These are phyloP conservation scores for Triticum monococcum DNA, from an alignment of 176 grass and related monocot genomes.

Conservation along the genomic window DNA sequence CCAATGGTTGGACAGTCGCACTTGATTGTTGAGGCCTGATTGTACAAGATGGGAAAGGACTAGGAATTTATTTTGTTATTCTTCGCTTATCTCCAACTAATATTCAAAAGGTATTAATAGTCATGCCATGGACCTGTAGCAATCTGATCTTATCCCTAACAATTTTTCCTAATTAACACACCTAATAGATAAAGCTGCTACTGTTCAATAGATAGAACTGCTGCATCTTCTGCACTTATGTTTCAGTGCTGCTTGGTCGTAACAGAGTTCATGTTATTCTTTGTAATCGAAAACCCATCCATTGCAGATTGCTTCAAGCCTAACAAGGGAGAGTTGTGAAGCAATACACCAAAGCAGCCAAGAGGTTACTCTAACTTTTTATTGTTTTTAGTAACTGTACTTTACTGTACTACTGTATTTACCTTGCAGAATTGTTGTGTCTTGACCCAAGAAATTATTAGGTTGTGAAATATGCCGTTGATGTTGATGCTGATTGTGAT, in stretches of 20 bases:
- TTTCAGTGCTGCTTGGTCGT: background rate
- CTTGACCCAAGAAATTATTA: constrained; percentile 37
- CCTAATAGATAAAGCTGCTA: background rate
- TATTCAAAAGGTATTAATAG: background rate
- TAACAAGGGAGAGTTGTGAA: constrained; percentile 71
- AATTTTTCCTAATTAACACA: background rate
- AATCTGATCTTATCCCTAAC: background rate
- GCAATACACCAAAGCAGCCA: constrained; percentile 67
- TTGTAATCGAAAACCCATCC: constrained; percentile 78
- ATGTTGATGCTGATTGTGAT: constrained; percentile 64
- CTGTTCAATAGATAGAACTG: background rate
- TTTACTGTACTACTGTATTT: background rate
- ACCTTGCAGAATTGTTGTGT: background rate
- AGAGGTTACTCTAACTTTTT: constrained; percentile 42
- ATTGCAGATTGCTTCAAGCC: constrained; percentile 65
- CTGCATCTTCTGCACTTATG: background rate
- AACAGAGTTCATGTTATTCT: constrained; percentile 3
- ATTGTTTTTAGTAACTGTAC: background rate
- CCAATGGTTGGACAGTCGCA: background rate
- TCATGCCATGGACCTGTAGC: background rate
- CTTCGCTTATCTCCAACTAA: background rate
- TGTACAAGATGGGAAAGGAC: background rate
- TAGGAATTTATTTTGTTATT: background rate
- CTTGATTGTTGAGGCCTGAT: background rate
- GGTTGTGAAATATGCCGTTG: constrained; percentile 81